phyloP scores from a whole-genome alignment of 495 filamentous ascomycete genomes.

The Trichoderma asperelloides region DNA sequence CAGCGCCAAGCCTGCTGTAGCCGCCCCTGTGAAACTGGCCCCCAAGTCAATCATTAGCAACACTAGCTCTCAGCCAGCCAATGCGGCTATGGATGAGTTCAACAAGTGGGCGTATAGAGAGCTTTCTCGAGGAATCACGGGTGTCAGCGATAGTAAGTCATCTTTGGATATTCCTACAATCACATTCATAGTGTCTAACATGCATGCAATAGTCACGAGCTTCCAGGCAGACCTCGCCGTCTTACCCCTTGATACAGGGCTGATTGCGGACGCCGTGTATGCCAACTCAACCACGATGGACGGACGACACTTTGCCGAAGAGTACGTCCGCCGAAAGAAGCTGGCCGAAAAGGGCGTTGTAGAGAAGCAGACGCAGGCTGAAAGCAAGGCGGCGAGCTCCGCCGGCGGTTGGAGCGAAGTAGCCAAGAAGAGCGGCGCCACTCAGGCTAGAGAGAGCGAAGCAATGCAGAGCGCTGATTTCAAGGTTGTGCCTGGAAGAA shows the following conservation, averaged over 20 bases:
- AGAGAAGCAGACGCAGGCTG: conserved; percentile 42
- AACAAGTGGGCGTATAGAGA: conserved; percentile 80
- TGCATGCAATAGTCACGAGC: conserved; percentile 53
- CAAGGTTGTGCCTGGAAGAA: conserved; percentile 83
- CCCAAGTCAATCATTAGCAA: conserved; percentile 26
- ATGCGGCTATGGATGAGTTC: conserved; percentile 71
- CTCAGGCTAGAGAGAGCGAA: conserved; percentile 34
- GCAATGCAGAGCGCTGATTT: conserved; percentile 53
- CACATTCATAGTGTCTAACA: conserved; percentile 48
- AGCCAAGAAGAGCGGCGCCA: conserved; percentile 68
- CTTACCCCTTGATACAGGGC: conserved; percentile 64
- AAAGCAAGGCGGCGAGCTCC: conserved; percentile 35
- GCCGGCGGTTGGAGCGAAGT: conserved; percentile 91
- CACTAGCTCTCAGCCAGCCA: conserved; percentile 19
- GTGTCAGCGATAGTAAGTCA: conserved; percentile 37
- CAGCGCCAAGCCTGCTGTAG: conserved; percentile 24
- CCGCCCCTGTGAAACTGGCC: conserved; percentile 11
- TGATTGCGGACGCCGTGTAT: conserved; percentile 87
- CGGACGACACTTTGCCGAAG: conserved; percentile 83
- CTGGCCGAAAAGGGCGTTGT: conserved; percentile 83
- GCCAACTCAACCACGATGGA: conserved; percentile 77
- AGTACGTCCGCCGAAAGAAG: conserved; percentile 87
- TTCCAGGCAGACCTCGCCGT: conserved; percentile 66
- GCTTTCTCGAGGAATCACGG: conserved; percentile 43
- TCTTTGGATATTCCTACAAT: conserved; percentile 44